Evolutionary conservation across 2,329 filamentous ascomycete species (phyloP).

Genomic region (Fusarium sp.): DNA sequence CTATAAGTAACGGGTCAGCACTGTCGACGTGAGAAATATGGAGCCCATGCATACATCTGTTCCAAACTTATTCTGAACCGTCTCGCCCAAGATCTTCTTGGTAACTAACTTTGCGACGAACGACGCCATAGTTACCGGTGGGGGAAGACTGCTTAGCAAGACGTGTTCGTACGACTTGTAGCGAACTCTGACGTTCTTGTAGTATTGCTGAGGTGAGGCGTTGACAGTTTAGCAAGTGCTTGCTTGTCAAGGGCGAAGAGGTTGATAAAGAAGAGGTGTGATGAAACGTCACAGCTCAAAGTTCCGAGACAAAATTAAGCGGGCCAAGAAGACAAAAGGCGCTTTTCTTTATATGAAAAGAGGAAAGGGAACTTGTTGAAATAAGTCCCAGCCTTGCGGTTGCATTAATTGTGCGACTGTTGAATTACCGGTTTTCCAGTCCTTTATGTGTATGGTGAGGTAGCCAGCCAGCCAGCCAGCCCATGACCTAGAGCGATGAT

Average conservation of each 20-base stretch:
- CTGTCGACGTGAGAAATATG: background rate
- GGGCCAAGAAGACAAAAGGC: conserved; percentile 17
- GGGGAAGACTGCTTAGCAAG: background rate
- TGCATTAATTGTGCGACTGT: conserved; percentile 8
- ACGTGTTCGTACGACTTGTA: background rate
- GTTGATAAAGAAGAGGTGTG: conserved; percentile 6
- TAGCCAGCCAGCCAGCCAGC: conserved; percentile 35
- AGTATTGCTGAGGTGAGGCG: conserved; percentile 2
- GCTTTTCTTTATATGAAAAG: conserved; percentile 14
- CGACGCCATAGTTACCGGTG: conserved; percentile 58
- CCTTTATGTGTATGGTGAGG: conserved; percentile 35
- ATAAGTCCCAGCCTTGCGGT: conserved; percentile 11
- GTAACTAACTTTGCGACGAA: conserved; percentile 64
- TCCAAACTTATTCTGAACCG: conserved; percentile 67
- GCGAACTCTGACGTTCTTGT: conserved; percentile 1
- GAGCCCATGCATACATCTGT: conserved; percentile 57
- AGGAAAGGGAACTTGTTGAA: conserved; percentile 7
- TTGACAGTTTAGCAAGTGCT: background rate
- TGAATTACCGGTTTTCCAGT: conserved; percentile 39
- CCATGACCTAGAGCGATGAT: conserved; percentile 38
- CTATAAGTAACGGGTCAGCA: conserved; percentile 57
- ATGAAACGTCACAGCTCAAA: conserved; percentile 17
- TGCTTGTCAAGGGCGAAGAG: conserved; percentile 2
- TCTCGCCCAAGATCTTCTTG: conserved; percentile 68
- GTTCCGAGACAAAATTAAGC: conserved; percentile 25